phyloP scores from a whole-genome alignment of 2,329 filamentous ascomycete species.

The Trichophyton equinum region DNA sequence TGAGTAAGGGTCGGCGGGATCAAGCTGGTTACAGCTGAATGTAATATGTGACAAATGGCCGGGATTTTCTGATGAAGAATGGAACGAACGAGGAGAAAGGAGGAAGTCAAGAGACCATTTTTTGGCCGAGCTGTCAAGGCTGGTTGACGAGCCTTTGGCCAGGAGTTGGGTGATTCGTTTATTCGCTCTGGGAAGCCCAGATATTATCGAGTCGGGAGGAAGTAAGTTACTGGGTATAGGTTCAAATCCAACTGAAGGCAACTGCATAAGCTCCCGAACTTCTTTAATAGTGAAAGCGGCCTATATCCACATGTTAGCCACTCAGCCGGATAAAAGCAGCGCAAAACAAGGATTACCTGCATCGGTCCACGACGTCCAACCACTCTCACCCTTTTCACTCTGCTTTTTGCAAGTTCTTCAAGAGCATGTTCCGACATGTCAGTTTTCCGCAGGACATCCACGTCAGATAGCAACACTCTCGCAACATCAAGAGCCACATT shows the following conservation, averaged over 20 bases:
- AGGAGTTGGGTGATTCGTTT: slow-evolving; percentile 71
- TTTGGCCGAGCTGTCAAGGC: slow-evolving; percentile 41
- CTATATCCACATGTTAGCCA: slow-evolving; percentile 31
- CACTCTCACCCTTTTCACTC: slow-evolving; percentile 67
- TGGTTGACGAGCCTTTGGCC: slow-evolving; percentile 54
- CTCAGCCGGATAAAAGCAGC: not conserved
- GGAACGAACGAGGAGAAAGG: slow-evolving; percentile 61
- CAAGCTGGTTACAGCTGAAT: slow-evolving; percentile 46
- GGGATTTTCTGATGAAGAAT: slow-evolving; percentile 36
- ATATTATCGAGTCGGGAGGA: slow-evolving; percentile 47
- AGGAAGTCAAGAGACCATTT: slow-evolving; percentile 81
- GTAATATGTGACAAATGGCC: slow-evolving; percentile 49
- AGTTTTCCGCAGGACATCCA: slow-evolving; percentile 62
- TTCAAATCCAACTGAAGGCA: slow-evolving; percentile 59
- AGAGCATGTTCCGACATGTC: slow-evolving; percentile 83
- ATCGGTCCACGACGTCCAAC: slow-evolving; percentile 79
- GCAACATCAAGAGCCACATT: slow-evolving; percentile 94
- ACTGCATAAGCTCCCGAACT: slow-evolving; percentile 70
- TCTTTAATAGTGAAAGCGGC: slow-evolving; percentile 95
- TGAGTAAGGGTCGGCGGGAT: slow-evolving; percentile 42
- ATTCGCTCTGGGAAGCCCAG: slow-evolving; percentile 59
- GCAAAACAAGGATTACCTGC: slow-evolving; percentile 45
- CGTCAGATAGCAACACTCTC: slow-evolving; percentile 65
- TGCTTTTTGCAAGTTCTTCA: slow-evolving; percentile 57
- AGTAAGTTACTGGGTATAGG: slow-evolving; percentile 54